These are phyloP conservation scores for Gentiana straminea DNA, from an alignment of 257 asterid species.

Conservation along the genomic window DNA sequence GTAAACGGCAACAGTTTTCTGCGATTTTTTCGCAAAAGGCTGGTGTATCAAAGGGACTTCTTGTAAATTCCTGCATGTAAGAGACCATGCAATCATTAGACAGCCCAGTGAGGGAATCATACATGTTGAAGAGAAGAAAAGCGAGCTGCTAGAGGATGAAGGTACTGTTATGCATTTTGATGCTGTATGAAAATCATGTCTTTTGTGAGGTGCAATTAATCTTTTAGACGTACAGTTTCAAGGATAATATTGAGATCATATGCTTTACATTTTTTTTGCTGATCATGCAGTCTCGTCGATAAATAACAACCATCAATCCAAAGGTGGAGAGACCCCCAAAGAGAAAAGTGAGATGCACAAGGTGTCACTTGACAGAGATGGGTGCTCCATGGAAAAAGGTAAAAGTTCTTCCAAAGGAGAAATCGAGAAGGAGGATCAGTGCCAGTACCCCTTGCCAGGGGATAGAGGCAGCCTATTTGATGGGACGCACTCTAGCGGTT, in stretches of 20 bases:
- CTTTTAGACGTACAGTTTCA: slow-evolving; percentile 9
- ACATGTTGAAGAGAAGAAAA: slow-evolving; percentile 26
- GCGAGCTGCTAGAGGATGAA: slow-evolving; percentile 27
- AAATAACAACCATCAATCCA: slow-evolving; percentile 21
- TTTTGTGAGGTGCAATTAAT: neutral
- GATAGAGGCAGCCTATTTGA: slow-evolving; percentile 23
- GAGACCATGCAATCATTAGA: slow-evolving; percentile 10
- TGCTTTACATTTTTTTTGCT: slow-evolving; percentile 19
- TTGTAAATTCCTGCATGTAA: slow-evolving; percentile 77
- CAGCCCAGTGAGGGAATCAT: slow-evolving; percentile 22
- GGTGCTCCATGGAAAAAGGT: slow-evolving; percentile 16
- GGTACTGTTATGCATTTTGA: slow-evolving; percentile 28
- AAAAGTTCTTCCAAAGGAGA: slow-evolving; percentile 20
- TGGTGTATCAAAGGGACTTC: slow-evolving; percentile 87
- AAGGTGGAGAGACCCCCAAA: slow-evolving; percentile 26
- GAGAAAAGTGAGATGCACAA: slow-evolving; percentile 22
- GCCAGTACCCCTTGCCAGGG: slow-evolving; percentile 20
- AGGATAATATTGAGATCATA: slow-evolving; percentile 13
- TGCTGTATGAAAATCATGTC: slow-evolving; percentile 5
- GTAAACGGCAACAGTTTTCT: slow-evolving; percentile 45
- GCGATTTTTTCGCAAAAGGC: slow-evolving; percentile 74
- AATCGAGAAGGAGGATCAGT: slow-evolving; percentile 19
- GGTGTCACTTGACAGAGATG: slow-evolving; percentile 17
- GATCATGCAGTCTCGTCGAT: slow-evolving; percentile 33
- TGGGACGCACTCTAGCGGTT: slow-evolving; percentile 23